A percentile compares a stretch with the other conserved stretches of the same genome.
Conservation (phyloP, 129 eudicot species). For the Flaveria brownii region DNA sequence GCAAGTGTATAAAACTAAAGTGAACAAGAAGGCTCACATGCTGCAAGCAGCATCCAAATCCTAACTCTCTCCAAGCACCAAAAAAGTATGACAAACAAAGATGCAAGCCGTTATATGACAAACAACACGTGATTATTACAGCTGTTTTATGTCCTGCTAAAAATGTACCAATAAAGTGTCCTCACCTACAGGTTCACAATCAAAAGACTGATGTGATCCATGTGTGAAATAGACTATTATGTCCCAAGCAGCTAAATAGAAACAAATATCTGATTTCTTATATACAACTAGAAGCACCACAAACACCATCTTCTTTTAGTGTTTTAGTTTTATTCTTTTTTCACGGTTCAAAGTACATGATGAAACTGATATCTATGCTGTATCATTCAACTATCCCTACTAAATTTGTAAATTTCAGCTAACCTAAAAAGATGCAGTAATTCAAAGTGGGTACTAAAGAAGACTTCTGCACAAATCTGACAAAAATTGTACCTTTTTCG, state of each 20-base stretch:
- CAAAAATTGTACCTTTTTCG: slow-evolving; percentile 20
- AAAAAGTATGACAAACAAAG: background rate
- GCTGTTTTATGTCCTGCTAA: background rate
- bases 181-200: background rate
- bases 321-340: background rate
- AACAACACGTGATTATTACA: background rate
- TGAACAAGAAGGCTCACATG: slow-evolving; percentile 2
- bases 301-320: slow-evolving; percentile 3
- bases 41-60: background rate
- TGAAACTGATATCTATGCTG: slow-evolving; percentile 18
- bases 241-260: background rate
- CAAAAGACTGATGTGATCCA: background rate
- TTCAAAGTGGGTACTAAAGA: slow-evolving; percentile 16
- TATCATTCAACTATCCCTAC: slow-evolving; percentile 12
- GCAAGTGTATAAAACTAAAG: background rate
- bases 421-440: slow-evolving; percentile 20
- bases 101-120: background rate
- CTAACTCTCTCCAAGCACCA: background rate
- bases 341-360: background rate
- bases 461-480: slow-evolving; percentile 29
- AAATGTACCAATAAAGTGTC: background rate
- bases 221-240: background rate
- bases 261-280: slow-evolving; percentile 11
- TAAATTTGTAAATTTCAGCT: slow-evolving; percentile 5
- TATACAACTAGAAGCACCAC: slow-evolving; percentile 12